Percentiles rank a stretch among this genome's conserved stretches.
These are phyloP conservation scores for Nymphaea colorata DNA, from an alignment of 164 flowering plant genomes.

Conservation along the genomic window DNA sequence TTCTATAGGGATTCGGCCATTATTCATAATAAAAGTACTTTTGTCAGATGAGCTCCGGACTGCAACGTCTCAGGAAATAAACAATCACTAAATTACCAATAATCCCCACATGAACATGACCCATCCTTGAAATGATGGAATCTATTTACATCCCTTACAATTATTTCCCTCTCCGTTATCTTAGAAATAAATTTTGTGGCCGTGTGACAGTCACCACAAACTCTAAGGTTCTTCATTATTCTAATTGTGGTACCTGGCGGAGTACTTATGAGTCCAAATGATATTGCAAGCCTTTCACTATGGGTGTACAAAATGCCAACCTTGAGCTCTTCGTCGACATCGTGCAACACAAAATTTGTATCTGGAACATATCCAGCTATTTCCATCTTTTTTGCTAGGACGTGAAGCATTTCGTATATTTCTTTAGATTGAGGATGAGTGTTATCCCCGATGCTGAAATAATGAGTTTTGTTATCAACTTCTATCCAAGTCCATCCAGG, in stretches of 20 bases:
- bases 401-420: conserved; percentile 25
- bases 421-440: conserved; percentile 30
- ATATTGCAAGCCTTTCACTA: conserved; percentile 48
- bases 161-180: conserved; percentile 21
- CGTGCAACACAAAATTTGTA: conserved; percentile 41
- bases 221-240: conserved; percentile 43
- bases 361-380: conserved; percentile 49
- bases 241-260: conserved; percentile 25
- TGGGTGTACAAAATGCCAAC: conserved; percentile 25
- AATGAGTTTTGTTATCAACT: conserved; percentile 22
- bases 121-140: conserved; percentile 52
- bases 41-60: too few relatives aligned
- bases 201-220: conserved; percentile 51
- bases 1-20: too few relatives aligned
- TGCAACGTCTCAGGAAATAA: too few relatives aligned
- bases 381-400: conserved; percentile 26
- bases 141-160: conserved; percentile 45
- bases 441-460: conserved; percentile 35
- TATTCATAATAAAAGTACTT: too few relatives aligned
- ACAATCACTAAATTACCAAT: conserved; percentile 22
- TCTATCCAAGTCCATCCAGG: conserved; percentile 62
- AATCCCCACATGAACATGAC: conserved; percentile 47
- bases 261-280: conserved; percentile 34
- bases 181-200: conserved; percentile 31
- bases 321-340: conserved; percentile 52